Evolutionary conservation across 1,284 basidiomycete genomes (phyloP).

Genomic region (Fomes fomentarius): DNA sequence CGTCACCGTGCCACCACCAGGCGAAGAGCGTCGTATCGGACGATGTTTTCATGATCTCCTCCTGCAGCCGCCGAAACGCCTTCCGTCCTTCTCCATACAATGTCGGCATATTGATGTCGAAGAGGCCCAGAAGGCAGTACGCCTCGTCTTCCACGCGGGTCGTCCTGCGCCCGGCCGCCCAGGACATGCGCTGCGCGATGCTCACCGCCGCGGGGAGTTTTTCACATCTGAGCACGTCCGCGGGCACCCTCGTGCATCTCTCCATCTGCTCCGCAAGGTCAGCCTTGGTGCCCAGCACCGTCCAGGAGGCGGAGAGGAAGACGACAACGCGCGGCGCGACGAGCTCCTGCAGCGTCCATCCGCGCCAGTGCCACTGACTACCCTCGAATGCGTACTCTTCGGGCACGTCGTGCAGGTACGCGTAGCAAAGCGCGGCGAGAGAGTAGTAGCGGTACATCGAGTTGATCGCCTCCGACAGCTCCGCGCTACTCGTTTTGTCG

Average conservation of each 20-base stretch:
- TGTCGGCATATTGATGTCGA: conserved; percentile 1
- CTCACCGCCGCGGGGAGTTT: neutral
- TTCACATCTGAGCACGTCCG: neutral
- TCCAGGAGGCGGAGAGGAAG: conserved; percentile 4
- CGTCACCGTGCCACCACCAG: no score
- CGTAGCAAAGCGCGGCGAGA: neutral
- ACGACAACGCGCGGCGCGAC: conserved; percentile 2
- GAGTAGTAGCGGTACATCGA: neutral
- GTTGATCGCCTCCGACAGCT: neutral
- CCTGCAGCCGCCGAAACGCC: neutral
- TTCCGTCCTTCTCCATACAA: conserved; percentile 1
- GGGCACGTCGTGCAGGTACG: neutral
- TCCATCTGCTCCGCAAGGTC: neutral
- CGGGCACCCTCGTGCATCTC: neutral
- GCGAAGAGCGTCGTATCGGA: conserved; percentile 4
- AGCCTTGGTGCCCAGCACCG: conserved; percentile 5
- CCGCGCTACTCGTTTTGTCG: neutral
- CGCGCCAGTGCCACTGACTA: neutral
- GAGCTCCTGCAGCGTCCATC: conserved; percentile 1
- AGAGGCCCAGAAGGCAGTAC: conserved; percentile 9
- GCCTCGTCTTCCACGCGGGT: conserved; percentile 7
- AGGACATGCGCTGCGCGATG: conserved; percentile 11
- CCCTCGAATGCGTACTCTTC: neutral
- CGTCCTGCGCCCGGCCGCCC: conserved; percentile 3
- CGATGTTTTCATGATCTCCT: neutral